These are phyloP conservation scores for Trametes sp. DNA, from an alignment of 1,284 basidiomycete species.

Conservation along the genomic window DNA sequence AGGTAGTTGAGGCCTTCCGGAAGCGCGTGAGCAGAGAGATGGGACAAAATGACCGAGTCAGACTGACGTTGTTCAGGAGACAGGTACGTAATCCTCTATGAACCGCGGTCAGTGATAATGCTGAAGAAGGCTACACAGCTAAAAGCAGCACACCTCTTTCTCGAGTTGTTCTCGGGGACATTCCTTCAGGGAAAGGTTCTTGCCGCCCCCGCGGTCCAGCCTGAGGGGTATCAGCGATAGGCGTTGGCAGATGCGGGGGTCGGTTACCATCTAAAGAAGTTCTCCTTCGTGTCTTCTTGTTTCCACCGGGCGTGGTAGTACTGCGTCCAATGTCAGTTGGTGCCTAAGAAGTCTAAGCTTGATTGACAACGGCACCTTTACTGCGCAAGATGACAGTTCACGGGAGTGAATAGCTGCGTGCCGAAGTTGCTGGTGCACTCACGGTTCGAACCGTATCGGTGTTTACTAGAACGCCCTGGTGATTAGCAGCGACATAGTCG, in stretches of 20 bases:
- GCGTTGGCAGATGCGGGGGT: not conserved
- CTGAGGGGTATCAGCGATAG: constrained; percentile 44
- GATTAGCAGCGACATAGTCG: too few species aligned
- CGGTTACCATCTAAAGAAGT: constrained; percentile 73
- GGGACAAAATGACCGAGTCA: not conserved
- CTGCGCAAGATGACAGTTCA: constrained; percentile 2
- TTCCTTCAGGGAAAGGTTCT: constrained; percentile 66
- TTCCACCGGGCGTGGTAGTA: constrained; percentile 73
- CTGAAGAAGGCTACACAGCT: not conserved
- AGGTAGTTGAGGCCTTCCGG: constrained; percentile 70
- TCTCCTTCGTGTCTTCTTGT: constrained; percentile 67
- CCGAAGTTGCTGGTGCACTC: constrained; percentile 32
- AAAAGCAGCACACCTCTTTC: constrained; percentile 54
- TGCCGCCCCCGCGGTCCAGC: constrained; percentile 77
- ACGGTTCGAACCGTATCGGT: constrained; percentile 74
- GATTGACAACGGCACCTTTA: constrained; percentile 32
- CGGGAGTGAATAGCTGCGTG: not conserved
- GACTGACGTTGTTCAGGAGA: constrained; percentile 68
- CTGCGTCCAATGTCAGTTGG: constrained; percentile 42
- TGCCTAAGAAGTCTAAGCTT: not conserved
- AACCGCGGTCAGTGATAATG: not conserved
- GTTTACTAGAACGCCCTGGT: constrained; percentile 53
- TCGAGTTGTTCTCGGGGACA: constrained; percentile 76
- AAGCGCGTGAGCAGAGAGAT: not conserved
- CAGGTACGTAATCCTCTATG: constrained; percentile 60